phyloP scores from a whole-genome alignment of 495 filamentous ascomycete species.

The Neurospora sp. region DNA sequence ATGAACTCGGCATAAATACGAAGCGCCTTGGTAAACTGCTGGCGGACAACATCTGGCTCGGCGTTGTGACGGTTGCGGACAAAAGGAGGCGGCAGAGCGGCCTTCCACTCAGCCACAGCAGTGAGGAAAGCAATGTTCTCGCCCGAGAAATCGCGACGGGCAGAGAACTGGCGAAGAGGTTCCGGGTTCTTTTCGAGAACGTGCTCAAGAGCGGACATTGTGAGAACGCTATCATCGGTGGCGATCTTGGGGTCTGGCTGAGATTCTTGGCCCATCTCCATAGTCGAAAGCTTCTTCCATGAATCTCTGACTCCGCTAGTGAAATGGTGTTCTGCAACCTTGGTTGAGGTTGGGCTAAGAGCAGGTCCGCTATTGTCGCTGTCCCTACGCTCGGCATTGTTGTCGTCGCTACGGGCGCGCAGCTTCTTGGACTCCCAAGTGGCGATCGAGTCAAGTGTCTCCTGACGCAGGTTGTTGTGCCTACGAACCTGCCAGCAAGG shows the following conservation, averaged over 20 bases:
- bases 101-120: slow-evolving; percentile 46
- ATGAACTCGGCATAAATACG: slow-evolving; percentile 50
- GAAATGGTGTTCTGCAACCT: slow-evolving; percentile 9
- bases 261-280: slow-evolving; percentile 12
- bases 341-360: slow-evolving; percentile 16
- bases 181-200: slow-evolving; percentile 44
- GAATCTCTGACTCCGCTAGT: slow-evolving; percentile 4
- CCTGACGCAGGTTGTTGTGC: slow-evolving; percentile 18
- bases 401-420: slow-evolving; percentile 7
- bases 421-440: slow-evolving; percentile 22
- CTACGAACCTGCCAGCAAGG: slow-evolving; percentile 29
- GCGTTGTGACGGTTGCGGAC: slow-evolving; percentile 10
- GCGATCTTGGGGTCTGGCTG: slow-evolving; percentile 22
- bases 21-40: slow-evolving; percentile 42
- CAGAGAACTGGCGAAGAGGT: slow-evolving; percentile 49
- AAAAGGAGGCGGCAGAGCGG: slow-evolving; percentile 12
- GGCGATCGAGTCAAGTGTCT: slow-evolving; percentile 18
- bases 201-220: slow-evolving; percentile 51
- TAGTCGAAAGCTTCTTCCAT: slow-evolving; percentile 17
- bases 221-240: slow-evolving; percentile 34
- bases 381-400: background rate
- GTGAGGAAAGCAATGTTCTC: slow-evolving; percentile 61
- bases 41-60: slow-evolving; percentile 13
- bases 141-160: slow-evolving; percentile 52
- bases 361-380: slow-evolving; percentile 2